Evolutionary conservation across 345 rosid species (phyloP), one percentile per base, ranked within the genome.

Genomic region (Rubroshorea leprosula): DNA sequence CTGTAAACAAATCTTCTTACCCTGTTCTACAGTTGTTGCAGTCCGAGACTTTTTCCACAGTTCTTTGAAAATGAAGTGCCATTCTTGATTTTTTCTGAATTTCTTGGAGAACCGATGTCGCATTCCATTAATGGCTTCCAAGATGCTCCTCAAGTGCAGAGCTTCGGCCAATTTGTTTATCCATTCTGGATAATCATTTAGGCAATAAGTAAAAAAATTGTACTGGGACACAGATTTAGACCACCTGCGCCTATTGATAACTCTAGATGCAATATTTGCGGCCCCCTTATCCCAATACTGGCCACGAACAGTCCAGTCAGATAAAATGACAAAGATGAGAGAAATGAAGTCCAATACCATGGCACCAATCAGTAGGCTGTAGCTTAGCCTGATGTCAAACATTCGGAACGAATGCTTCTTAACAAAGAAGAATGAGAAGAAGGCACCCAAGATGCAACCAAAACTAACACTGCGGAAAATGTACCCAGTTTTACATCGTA

Each of bases 301-400:
- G 52, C 14, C 26, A 1, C 14, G 72, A n/a, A 79, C 58, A 0
- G 68, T 78, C 80, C 87, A 71, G 35, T 82, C 81, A 3, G 89
- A 83, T 52, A 74, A 62, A 51, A 76, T 35, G 43, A 74, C 57
- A 80, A 71, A 72, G 52, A 71, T 1, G 16, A 82, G 13, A 19
- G 84, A 66, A 17, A 78, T 39, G 23, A 19, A 20, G 45, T 89
- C 89, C 1, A 86, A 74, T 0, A 68, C 72, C 4, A 86, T 47
- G 5, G 84, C 89, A 19, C 82, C 79, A 0, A 61, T 17, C 44
- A 77, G 69, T 73, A 86, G 49, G 9, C 64, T 61, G 66, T 80
- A 82, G 2, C 91, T 82, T 22, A 89, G 58, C 24, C 44, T 60
- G 8, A 83, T 61, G 50, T 83, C 87, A 15, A 76, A 26, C 2